Percentiles rank a stretch among this genome's conserved stretches.
Evolutionary conservation across 305 asterid species (phyloP).

Genomic region (Rubia tinctorum): DNA sequence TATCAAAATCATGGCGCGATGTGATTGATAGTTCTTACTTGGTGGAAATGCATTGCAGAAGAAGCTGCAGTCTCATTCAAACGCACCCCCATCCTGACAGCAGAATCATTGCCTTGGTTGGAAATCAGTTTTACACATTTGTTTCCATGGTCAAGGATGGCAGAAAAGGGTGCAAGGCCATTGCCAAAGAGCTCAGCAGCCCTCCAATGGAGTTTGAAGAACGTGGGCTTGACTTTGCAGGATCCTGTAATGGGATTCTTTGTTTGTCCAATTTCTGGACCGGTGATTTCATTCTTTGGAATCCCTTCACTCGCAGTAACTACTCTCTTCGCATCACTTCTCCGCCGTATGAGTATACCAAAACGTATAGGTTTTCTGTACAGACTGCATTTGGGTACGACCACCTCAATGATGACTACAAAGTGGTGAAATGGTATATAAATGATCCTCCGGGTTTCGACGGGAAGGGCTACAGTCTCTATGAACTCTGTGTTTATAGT

Average conservation of each 20-base stretch:
- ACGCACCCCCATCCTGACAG: neutral
- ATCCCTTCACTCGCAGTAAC: neutral
- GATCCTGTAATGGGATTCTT: slow-evolving; percentile 6
- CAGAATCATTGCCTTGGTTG: neutral
- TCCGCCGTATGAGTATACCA: neutral
- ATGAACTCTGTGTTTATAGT: slow-evolving; percentile 4
- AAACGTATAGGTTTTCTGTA: neutral
- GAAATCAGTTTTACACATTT: neutral
- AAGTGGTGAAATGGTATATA: neutral
- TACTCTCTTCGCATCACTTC: neutral
- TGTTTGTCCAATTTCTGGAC: neutral
- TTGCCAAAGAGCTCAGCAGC: neutral
- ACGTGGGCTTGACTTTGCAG: neutral
- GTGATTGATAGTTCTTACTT: neutral
- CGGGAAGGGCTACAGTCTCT: neutral
- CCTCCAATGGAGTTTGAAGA: slow-evolving; percentile 7
- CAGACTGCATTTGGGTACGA: slow-evolving; percentile 3
- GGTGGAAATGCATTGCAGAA: neutral
- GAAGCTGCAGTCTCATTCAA: neutral
- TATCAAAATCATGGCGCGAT: slow-evolving; percentile 11
- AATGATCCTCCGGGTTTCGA: neutral
- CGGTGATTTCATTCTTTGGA: neutral
- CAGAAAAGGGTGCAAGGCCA: neutral
- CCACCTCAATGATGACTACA: slow-evolving; percentile 6
- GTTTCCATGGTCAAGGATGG: neutral